Conservation (phyloP, 2,329 filamentous ascomycete genomes). For the Arachnopeziza araneosa region DNA sequence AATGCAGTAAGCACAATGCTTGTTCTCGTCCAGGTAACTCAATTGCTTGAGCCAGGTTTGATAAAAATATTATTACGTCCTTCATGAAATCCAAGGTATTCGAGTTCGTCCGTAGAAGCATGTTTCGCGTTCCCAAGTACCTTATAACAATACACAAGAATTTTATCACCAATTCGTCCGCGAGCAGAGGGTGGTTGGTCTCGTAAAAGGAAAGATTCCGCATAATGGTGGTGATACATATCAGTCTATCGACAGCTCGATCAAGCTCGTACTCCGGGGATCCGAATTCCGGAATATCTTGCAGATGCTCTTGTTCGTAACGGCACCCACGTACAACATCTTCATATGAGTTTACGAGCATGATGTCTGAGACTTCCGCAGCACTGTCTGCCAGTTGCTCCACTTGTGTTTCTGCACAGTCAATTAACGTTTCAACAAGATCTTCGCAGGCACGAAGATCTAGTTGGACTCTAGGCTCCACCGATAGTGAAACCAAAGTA, state of each 20-base stretch:
- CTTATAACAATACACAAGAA: conserved; percentile 80
- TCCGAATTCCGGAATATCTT: conserved; percentile 69
- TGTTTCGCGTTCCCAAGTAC: conserved; percentile 82
- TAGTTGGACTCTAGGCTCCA: conserved; percentile 54
- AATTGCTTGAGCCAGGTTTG: conserved; percentile 77
- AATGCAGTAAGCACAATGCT: conserved; percentile 78
- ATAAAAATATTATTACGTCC: conserved; percentile 81
- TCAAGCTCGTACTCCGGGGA: conserved; percentile 76
- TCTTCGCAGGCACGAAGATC: conserved; percentile 76
- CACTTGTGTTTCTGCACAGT: conserved; percentile 85
- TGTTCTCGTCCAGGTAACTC: conserved; percentile 83
- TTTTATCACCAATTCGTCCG: conserved; percentile 71
- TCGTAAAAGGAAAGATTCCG: conserved; percentile 86
- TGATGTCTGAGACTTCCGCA: conserved; percentile 78
- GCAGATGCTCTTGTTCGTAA: conserved; percentile 64
- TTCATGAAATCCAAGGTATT: conserved; percentile 98
- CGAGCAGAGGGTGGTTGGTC: conserved; percentile 70
- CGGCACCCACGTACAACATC: conserved; percentile 77
- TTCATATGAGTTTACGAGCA: conserved; percentile 80
- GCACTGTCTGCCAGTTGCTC: conserved; percentile 81
- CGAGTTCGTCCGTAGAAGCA: conserved; percentile 72
- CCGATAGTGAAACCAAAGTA: conserved; percentile 63
- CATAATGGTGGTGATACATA: conserved; percentile 87
- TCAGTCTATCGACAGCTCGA: conserved; percentile 76
- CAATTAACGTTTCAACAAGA: conserved; percentile 78